A percentile compares a stretch with the other conserved stretches of the same genome.
phyloP scores from a whole-genome alignment of 1,139 yeast genomes.

The Geotrichum bryndzae region DNA sequence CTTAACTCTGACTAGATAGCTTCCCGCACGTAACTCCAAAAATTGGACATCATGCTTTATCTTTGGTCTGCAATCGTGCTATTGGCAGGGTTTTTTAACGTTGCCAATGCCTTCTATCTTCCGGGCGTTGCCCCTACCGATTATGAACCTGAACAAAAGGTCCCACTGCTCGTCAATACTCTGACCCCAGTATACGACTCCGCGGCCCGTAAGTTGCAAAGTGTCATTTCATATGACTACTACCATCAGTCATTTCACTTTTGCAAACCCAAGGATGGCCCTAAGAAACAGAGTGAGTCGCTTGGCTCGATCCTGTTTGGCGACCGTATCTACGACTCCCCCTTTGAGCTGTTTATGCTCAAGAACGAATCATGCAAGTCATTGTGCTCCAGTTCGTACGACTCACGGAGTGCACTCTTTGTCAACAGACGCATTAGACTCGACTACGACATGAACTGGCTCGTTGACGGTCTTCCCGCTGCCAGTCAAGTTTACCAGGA shows the following conservation, averaged over 20 bases:
- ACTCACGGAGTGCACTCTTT: slow-evolving; percentile 61
- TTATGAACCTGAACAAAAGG: slow-evolving; percentile 61
- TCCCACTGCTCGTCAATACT: slow-evolving; percentile 81
- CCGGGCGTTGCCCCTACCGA: slow-evolving; percentile 96
- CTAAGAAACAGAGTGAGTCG: slow-evolving; percentile 76
- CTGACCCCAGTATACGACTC: slow-evolving; percentile 68
- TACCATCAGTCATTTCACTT: slow-evolving; percentile 79
- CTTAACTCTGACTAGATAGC: neutral
- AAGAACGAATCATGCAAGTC: slow-evolving; percentile 59
- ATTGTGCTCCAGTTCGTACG: slow-evolving; percentile 57
- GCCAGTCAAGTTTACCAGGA: slow-evolving; percentile 60
- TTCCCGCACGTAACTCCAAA: slow-evolving; percentile 41
- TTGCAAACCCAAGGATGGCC: slow-evolving; percentile 62
- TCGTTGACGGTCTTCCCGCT: slow-evolving; percentile 91
- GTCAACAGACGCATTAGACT: slow-evolving; percentile 73
- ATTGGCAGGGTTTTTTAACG: slow-evolving; percentile 2
- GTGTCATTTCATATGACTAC: slow-evolving; percentile 49
- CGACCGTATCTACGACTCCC: slow-evolving; percentile 90
- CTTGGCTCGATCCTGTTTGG: slow-evolving; percentile 92
- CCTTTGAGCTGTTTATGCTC: slow-evolving; percentile 74
- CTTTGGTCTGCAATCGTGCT: slow-evolving; percentile 19
- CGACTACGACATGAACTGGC: slow-evolving; percentile 86
- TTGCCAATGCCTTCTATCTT: slow-evolving; percentile 60
- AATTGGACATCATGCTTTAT: slow-evolving; percentile 78
- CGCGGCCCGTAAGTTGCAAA: slow-evolving; percentile 14